A percentile compares a stretch with the other conserved stretches of the same genome.
phyloP scores from a whole-genome alignment of 352 stramenopile species.

The Pythium utonaiense region DNA sequence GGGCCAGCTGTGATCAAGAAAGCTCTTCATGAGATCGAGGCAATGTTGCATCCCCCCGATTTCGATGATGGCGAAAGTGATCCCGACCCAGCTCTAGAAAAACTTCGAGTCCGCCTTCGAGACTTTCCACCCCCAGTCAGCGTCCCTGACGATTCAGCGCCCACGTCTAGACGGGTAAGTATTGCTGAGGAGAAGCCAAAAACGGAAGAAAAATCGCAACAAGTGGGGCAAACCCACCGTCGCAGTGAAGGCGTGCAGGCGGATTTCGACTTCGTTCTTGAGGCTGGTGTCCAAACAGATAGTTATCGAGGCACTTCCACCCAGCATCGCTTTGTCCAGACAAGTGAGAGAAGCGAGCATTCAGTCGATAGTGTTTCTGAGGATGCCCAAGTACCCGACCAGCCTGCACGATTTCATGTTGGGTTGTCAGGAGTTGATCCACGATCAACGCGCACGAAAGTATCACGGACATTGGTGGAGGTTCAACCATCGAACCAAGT shows the following conservation, averaged over 20 bases:
- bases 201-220: not conserved
- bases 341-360: not conserved
- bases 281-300: not conserved
- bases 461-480: not conserved
- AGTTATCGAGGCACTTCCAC: not conserved
- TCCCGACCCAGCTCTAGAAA: conserved; percentile 2
- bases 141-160: not conserved
- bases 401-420: no score
- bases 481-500: not conserved
- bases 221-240: not conserved
- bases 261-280: not conserved
- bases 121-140: not conserved
- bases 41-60: conserved; percentile 8
- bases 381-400: no score
- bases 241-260: conserved; percentile 1
- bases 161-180: not conserved
- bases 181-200: not conserved
- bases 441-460: not conserved
- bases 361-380: not conserved
- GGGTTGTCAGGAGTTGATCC: not conserved
- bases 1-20: conserved; percentile 20
- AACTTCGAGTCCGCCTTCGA: conserved; percentile 9
- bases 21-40: conserved; percentile 24
- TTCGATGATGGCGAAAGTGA: conserved; percentile 14
- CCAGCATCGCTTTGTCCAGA: not conserved